These are phyloP conservation scores for Hypoxylon sp. DNA, from an alignment of 2,329 filamentous ascomycete genomes.

Conservation along the genomic window DNA sequence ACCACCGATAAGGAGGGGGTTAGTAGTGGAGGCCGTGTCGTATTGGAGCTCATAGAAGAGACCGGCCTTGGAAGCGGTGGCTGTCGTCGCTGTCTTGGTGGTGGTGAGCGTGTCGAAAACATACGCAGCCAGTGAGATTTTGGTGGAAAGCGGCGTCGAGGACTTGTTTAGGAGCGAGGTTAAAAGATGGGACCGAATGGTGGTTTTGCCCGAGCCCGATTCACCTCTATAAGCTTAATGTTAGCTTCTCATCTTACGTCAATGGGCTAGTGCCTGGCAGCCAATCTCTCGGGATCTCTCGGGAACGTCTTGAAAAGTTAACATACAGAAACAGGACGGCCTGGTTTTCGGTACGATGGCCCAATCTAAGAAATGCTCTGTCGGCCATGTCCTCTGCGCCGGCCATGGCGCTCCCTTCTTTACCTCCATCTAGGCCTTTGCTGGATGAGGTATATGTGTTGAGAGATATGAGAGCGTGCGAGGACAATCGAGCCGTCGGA, in stretches of 20 bases:
- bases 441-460: conserved; percentile 95
- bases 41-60: conserved; percentile 98
- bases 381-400: conserved; percentile 93
- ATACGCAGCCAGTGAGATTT: conserved; percentile 92
- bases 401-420: conserved; percentile 91
- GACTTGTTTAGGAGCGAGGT: conserved; percentile 89
- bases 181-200: conserved; percentile 87
- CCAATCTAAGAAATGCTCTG: conserved; percentile 85
- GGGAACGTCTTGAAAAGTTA: neutral
- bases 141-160: conserved; percentile 91
- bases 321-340: conserved; percentile 91
- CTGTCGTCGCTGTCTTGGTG: conserved; percentile 95
- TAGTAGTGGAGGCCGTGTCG: conserved; percentile 85
- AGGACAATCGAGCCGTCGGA: conserved; percentile 88
- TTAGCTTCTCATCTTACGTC: conserved; percentile 22
- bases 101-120: conserved; percentile 97
- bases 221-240: conserved; percentile 74
- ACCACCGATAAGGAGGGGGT: conserved; percentile 89
- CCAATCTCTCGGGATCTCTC: neutral
- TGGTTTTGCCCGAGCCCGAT: conserved; percentile 96
- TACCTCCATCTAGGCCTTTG: conserved; percentile 89
- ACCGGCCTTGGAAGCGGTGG: conserved; percentile 94
- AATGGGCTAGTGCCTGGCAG: neutral
- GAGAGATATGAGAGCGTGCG: conserved; percentile 88
- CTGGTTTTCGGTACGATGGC: conserved; percentile 91